Conservation (phyloP, 495 filamentous ascomycete species). For the Penicillium mononematosum region DNA sequence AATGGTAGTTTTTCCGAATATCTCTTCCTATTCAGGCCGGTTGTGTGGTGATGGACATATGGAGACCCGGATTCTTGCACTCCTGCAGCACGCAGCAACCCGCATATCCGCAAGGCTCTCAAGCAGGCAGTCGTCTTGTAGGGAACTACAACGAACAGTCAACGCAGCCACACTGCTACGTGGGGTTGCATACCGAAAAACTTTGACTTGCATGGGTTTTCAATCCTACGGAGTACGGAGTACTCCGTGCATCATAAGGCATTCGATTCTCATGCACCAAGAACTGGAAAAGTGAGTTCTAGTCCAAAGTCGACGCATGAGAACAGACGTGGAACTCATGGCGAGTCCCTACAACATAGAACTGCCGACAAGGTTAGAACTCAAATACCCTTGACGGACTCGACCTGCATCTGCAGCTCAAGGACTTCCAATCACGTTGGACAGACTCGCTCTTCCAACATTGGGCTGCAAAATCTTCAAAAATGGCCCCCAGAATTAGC, state of each 20-base stretch:
- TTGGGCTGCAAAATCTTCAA: background rate
- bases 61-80: background rate
- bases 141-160: background rate
- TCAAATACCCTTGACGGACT: background rate
- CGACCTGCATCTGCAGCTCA: background rate
- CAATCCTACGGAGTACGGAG: too few relatives aligned
- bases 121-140: background rate
- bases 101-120: background rate
- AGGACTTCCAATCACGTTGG: background rate
- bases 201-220: background rate
- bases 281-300: background rate
- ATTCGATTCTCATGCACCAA: background rate
- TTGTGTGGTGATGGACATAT: slow-evolving; percentile 2
- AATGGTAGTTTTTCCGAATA: slow-evolving; percentile 1
- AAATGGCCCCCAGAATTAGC: background rate
- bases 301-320: background rate
- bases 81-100: background rate
- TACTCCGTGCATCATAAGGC: background rate
- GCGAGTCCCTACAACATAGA: background rate
- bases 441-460: background rate
- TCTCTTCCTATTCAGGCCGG: background rate
- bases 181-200: background rate
- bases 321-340: background rate
- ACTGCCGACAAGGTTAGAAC: background rate
- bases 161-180: slow-evolving; percentile 1